Conservation (phyloP, 2,329 filamentous ascomycete species). For the Diaporthe eres region DNA sequence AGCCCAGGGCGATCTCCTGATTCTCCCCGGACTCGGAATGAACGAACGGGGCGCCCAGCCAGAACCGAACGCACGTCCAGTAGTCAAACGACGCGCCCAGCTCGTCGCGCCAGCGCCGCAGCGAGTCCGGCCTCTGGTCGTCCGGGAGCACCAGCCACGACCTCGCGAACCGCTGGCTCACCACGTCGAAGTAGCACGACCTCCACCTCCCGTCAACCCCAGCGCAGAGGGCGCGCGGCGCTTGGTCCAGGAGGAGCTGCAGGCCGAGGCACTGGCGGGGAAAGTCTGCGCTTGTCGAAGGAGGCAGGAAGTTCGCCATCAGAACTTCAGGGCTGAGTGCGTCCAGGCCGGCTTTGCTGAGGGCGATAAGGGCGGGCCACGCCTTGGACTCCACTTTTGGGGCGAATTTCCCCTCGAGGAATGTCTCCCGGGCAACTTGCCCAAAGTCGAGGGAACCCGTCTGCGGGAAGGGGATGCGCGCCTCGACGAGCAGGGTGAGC, state of each 20-base stretch:
- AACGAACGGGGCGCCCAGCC: constrained; percentile 47
- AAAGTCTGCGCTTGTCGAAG: constrained; percentile 44
- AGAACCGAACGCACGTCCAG: constrained; percentile 48
- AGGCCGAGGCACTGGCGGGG: constrained; percentile 49
- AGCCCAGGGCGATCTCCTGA: constrained; percentile 43
- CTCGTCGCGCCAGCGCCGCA: constrained; percentile 42
- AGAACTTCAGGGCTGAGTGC: constrained; percentile 44
- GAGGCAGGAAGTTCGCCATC: constrained; percentile 46
- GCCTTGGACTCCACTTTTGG: not conserved
- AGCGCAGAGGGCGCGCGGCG: constrained; percentile 44
- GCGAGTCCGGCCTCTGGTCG: constrained; percentile 43
- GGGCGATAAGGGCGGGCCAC: constrained; percentile 44
- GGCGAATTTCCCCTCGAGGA: not conserved
- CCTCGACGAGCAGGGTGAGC: constrained; percentile 41
- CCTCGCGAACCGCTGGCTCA: constrained; percentile 43
- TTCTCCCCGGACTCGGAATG: constrained; percentile 45
- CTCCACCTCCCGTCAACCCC: constrained; percentile 49
- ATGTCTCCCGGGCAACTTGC: constrained; percentile 2
- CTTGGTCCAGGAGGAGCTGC: constrained; percentile 49
- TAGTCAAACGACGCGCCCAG: constrained; percentile 45
- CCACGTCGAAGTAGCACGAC: constrained; percentile 46
- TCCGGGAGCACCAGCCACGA: constrained; percentile 42
- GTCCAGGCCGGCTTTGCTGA: constrained; percentile 46
- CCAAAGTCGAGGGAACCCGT: constrained; percentile 12
- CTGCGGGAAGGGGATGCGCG: constrained; percentile 15